These are phyloP conservation scores for Gastrolobium bilobum DNA, from an alignment of 306 rosid genomes.

Conservation along the genomic window DNA sequence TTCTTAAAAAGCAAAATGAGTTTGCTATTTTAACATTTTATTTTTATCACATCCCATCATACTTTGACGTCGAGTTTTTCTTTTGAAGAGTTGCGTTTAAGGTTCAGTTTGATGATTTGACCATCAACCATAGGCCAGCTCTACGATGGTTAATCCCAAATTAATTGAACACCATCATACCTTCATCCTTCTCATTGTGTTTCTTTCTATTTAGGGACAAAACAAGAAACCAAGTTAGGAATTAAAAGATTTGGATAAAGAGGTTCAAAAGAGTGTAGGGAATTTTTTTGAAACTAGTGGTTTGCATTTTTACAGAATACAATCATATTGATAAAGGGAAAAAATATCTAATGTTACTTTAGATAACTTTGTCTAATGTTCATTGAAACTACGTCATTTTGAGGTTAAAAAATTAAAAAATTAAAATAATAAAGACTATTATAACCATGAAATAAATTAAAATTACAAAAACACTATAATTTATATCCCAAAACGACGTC, in stretches of 20 bases:
- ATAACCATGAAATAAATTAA: no score
- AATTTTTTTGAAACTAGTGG: no score
- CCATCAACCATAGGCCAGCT: background rate
- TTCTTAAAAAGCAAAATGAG: background rate
- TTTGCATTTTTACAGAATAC: no score
- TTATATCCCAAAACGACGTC: no score
- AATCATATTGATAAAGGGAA: no score
- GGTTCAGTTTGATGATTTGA: slow-evolving; percentile 58
- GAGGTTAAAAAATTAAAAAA: no score
- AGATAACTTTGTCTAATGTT: no score
- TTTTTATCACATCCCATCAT: slow-evolving; percentile 50
- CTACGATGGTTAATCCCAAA: background rate
- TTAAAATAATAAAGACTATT: no score
- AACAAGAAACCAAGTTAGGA: background rate
- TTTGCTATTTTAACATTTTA: slow-evolving; percentile 13
- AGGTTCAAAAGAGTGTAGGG: no score
- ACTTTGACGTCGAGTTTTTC: slow-evolving; percentile 5
- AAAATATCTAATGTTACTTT: no score
- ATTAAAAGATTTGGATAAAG: background rate
- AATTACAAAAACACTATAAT: no score
- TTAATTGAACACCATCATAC: background rate
- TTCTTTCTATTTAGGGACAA: background rate
- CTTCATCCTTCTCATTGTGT: background rate
- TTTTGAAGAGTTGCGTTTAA: slow-evolving; percentile 50
- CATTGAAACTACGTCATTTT: no score